Percentiles rank a stretch among this genome's conserved stretches.
Conservation (phyloP, 2,329 filamentous ascomycete genomes). For the Macrophomina phaseolina region DNA sequence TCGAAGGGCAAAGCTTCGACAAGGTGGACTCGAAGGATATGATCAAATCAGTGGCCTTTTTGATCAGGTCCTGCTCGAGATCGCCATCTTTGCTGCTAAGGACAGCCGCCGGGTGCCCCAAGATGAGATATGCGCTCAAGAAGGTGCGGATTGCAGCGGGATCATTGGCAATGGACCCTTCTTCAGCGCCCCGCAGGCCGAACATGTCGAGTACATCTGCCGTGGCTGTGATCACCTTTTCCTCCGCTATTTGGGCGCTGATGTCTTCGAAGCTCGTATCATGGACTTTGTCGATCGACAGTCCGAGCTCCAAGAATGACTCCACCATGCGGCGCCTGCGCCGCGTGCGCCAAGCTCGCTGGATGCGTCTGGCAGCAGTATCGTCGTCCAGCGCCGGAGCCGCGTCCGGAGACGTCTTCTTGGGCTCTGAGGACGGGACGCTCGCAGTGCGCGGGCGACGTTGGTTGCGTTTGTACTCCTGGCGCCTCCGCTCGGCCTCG, state of each 20-base stretch:
- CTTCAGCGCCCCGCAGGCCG: constrained; percentile 65
- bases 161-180: constrained; percentile 67
- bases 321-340: constrained; percentile 65
- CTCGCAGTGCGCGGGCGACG: constrained; percentile 66
- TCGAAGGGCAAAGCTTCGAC: constrained; percentile 67
- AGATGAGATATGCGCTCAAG: constrained; percentile 78
- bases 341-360: constrained; percentile 71
- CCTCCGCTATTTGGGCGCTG: constrained; percentile 69
- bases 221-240: constrained; percentile 69
- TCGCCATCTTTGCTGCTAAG: constrained; percentile 75
- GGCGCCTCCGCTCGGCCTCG: constrained; percentile 74
- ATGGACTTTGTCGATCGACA: constrained; percentile 73
- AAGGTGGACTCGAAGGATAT: constrained; percentile 79
- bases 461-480: constrained; percentile 56
- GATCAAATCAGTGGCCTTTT: constrained; percentile 77
- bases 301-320: constrained; percentile 68
- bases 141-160: constrained; percentile 77
- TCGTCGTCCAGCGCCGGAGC: constrained; percentile 58
- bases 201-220: constrained; percentile 72
- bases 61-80: constrained; percentile 73
- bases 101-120: constrained; percentile 79
- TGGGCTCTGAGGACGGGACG: constrained; percentile 54
- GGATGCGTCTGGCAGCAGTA: constrained; percentile 69
- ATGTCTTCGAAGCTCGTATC: constrained; percentile 77
- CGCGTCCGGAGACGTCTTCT: constrained; percentile 37